Base-by-base conservation (phyloP, 768 basidiomycete genomes). In the Russula lepida region DNA sequence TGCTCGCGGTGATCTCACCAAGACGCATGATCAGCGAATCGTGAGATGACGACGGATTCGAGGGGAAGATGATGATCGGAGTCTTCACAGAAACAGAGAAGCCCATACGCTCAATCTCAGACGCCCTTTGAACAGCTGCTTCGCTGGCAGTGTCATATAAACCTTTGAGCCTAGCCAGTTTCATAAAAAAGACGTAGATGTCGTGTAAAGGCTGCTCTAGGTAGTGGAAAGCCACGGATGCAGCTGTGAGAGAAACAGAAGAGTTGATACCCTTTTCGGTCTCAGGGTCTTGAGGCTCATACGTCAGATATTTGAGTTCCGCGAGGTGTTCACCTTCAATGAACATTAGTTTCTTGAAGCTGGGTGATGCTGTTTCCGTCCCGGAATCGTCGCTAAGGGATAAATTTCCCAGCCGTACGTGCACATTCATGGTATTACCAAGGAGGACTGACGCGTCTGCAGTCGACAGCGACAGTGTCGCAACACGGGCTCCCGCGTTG, bases 281-380 rank as follows among this genome's bases (percentile, higher is more conserved):
- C 46, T 86, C 81, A 56, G 82, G 67, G 59, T 82, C 87, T 32
- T 76, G 71, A 2, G 90, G 82, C 71, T 95, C 89, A 73, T 83
- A 93, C 0, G 92, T 98, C 71, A 95, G 88, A 73, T 98, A 99
- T 57, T 80, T 82, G 76, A 99, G 92, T 72, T 95, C 89, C 19
- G 93, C 95, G 43, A 99, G 85, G 69, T 98, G 87, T 68, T 90
- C 83, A 51, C 95, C 97, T 68, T 98, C 92, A 59, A 98, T 98
- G 33, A 92, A 90, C 59, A 98, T 75, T 4, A 98, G 79, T 66
- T 91, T 82, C 69, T 89, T 88, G 75, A 95, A 95, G 52, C 84
- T 81, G 4, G 82, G 78, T 23, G 80, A 75, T 41, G 83, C 78
- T 19, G 78, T 77, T 41, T 77, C 71, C 7, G 74, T 71, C 21